Evolutionary conservation across 768 basidiomycete species (phyloP).

Genomic region (Pleurotus citrinopileatus): DNA sequence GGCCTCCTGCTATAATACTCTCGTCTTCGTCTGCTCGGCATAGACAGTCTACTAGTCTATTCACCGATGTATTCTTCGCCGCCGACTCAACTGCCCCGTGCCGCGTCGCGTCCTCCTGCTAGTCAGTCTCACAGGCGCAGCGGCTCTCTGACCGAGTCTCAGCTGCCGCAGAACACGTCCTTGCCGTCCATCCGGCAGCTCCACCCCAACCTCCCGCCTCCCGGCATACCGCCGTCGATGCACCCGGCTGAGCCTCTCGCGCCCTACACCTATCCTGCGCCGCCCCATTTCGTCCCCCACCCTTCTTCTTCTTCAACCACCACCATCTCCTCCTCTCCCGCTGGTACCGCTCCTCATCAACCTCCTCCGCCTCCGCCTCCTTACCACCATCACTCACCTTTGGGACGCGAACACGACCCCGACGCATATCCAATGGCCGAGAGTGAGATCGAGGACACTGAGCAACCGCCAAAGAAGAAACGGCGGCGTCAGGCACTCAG

Average conservation of each 20-base stretch:
- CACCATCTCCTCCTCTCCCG: not conserved
- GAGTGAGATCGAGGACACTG: conserved; percentile 55
- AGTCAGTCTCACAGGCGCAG: conserved; percentile 20
- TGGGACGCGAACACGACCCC: conserved; percentile 23
- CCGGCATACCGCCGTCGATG: conserved; percentile 30
- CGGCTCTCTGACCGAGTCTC: conserved; percentile 17
- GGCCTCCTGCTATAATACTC: not conserved
- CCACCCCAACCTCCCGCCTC: conserved; percentile 61
- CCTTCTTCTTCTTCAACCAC: conserved; percentile 8
- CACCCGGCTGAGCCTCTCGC: conserved; percentile 16
- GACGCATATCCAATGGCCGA: conserved; percentile 39
- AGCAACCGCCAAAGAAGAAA: conserved; percentile 77
- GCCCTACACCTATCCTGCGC: conserved; percentile 18
- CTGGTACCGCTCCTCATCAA: conserved; percentile 5
- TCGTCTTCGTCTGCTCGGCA: not conserved
- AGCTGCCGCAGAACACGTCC: conserved; percentile 31
- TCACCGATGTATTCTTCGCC: not conserved
- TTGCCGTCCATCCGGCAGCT: conserved; percentile 70
- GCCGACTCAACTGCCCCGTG: conserved; percentile 6
- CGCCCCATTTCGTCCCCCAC: conserved; percentile 24
- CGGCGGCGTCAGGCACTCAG: conserved; percentile 78
- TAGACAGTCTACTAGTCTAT: not conserved
- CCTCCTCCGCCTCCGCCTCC: conserved; percentile 21
- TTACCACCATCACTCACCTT: conserved; percentile 17
- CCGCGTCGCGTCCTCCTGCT: not conserved